Conservation (phyloP, 805 yeast species). For the Nakazawaea ernobii region DNA sequence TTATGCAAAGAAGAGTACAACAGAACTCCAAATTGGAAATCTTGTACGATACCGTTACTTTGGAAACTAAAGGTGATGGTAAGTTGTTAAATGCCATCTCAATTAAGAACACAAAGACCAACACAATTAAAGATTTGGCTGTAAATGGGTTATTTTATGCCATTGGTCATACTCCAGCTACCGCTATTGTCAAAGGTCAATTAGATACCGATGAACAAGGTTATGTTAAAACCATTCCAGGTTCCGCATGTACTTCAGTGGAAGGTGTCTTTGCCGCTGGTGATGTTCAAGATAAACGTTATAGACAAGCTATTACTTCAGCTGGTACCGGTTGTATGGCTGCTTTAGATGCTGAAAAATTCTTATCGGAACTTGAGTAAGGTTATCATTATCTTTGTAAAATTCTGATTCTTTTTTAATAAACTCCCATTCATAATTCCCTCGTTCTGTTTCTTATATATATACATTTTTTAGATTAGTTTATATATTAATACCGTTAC, state of each 20-base stretch:
- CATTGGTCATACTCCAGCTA: conserved; percentile 96
- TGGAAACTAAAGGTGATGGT: conserved; percentile 93
- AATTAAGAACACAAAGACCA: conserved; percentile 67
- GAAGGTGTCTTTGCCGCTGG: conserved; percentile 97
- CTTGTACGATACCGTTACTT: conserved; percentile 76
- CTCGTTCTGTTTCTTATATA: no score
- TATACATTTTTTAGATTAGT: not conserved
- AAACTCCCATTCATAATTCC: no score
- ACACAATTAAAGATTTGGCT: conserved; percentile 59
- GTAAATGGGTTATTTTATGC: conserved; percentile 96
- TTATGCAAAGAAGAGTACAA: conserved; percentile 92
- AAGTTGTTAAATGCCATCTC: conserved; percentile 62
- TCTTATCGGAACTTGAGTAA: conserved; percentile 36
- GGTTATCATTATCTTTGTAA: no score
- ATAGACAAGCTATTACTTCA: conserved; percentile 98
- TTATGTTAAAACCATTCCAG: conserved; percentile 85
- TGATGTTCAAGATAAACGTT: conserved; percentile 94
- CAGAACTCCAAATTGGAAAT: conserved; percentile 86
- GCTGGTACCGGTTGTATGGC: conserved; percentile 99
- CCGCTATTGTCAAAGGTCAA: conserved; percentile 71
- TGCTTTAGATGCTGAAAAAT: conserved; percentile 90
- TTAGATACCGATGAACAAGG: conserved; percentile 83
- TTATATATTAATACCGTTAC: no score
- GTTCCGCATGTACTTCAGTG: conserved; percentile 78
- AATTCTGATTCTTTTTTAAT: no score